A percentile compares a stretch with the other conserved stretches of the same genome.
phyloP scores from a whole-genome alignment of 2,329 filamentous ascomycete species.

The Diaporthe ampelina region DNA sequence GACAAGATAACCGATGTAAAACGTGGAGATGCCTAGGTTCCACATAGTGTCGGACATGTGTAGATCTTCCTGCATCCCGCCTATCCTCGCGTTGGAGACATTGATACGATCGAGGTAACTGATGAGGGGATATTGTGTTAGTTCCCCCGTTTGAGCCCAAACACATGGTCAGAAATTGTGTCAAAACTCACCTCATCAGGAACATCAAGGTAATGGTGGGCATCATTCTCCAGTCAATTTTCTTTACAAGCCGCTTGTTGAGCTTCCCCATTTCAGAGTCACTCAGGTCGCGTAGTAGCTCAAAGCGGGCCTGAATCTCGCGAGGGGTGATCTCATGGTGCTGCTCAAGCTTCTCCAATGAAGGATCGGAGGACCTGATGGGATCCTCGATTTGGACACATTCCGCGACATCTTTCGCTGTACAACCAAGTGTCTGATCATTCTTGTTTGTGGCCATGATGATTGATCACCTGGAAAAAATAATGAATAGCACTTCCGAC shows the following conservation, averaged over 20 bases:
- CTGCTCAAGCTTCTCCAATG: background rate
- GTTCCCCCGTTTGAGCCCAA: background rate
- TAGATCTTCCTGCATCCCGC: conserved; percentile 53
- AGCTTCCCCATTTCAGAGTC: conserved; percentile 31
- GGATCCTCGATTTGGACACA: background rate
- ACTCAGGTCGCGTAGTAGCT: background rate
- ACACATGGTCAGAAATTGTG: background rate
- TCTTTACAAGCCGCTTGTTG: conserved; percentile 49
- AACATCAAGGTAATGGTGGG: conserved; percentile 49
- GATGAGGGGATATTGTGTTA: background rate
- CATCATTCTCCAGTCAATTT: conserved; percentile 51
- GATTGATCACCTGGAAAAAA: background rate
- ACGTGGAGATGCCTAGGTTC: conserved; percentile 56
- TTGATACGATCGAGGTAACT: conserved; percentile 63
- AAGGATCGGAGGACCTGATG: background rate
- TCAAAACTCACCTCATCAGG: conserved; percentile 51
- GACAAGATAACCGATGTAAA: conserved; percentile 60
- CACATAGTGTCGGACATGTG: conserved; percentile 53
- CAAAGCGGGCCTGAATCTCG: background rate
- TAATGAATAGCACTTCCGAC: background rate
- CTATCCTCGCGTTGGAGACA: conserved; percentile 58
- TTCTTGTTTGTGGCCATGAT: background rate
- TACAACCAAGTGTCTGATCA: background rate
- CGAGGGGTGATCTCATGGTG: background rate
- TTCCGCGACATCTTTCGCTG: background rate